Evolutionary conservation across 345 rosid species (phyloP).

Genomic region (Isatis tinctoria): DNA sequence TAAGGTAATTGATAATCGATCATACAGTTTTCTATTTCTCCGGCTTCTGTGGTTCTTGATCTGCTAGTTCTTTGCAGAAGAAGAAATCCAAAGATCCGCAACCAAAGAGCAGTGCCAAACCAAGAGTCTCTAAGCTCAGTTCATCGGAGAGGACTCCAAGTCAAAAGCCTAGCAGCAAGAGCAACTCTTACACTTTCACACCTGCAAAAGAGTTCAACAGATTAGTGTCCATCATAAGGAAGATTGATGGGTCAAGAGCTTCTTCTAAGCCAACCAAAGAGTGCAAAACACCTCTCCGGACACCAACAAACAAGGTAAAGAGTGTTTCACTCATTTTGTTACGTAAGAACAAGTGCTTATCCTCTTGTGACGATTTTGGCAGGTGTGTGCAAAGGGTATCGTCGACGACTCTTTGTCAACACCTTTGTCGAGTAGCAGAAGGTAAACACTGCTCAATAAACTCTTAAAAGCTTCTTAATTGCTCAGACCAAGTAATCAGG

Average conservation of each 20-base stretch:
- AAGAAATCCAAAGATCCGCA: conserved; percentile 36
- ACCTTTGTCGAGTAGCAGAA: conserved; percentile 52
- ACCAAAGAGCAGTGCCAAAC: conserved; percentile 40
- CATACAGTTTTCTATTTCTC: neutral
- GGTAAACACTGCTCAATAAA: conserved; percentile 33
- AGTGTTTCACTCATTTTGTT: neutral
- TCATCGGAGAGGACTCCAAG: conserved; percentile 46
- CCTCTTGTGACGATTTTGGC: conserved; percentile 20
- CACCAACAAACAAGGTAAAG: conserved; percentile 46
- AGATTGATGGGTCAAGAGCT: conserved; percentile 55
- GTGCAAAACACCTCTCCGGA: conserved; percentile 56
- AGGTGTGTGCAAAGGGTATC: conserved; percentile 39
- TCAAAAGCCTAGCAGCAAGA: conserved; percentile 31
- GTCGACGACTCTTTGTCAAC: conserved; percentile 39
- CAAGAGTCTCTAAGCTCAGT: conserved; percentile 32
- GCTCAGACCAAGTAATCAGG: conserved; percentile 15
- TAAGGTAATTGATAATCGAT: conserved; percentile 35
- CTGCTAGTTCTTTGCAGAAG: conserved; percentile 8
- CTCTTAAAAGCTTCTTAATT: neutral
- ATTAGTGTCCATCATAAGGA: conserved; percentile 56
- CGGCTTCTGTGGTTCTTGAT: conserved; percentile 7
- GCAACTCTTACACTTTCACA: conserved; percentile 54
- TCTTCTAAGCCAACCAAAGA: conserved; percentile 47
- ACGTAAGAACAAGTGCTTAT: neutral
- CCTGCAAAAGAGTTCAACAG: conserved; percentile 62